Base-by-base conservation (phyloP, 1,284 basidiomycete genomes). In the Leccinum cinnamomeum region DNA sequence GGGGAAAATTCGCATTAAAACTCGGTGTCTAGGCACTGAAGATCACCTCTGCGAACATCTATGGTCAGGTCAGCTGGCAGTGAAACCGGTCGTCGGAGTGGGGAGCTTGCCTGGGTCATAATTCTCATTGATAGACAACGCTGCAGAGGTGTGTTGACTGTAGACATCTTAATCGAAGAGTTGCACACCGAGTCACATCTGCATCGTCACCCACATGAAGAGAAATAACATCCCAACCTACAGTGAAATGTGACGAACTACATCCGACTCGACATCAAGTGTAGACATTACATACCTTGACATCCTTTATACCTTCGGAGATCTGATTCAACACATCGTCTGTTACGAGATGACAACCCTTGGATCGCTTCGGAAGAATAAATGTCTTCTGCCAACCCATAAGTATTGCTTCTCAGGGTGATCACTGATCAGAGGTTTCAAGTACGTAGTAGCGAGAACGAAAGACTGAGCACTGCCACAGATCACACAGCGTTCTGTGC, bases 301-400 rank as follows among this genome's bases (percentile, higher is more conserved):
- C 85, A 53, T 82, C 83, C 65, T 84, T 79, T 56, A 98, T 76
- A 0, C 94, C 95, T 53, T 89, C 83, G 62, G 83, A 78, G 66
- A 96, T 89, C 57, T 94, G 86, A 6, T 75, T 70, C 51, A 89
- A 69, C 14, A 98, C 82, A 70, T 94, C 90, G 54, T 89, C 81
- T 7, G 94, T 96, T 51, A 98, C 83, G n/a, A 97, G 83, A 78
- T 97, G 90, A 70, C 92, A 94, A 65, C 90, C 89, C 71, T 90
- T 91, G 33, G 80, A 75, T 53, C 80, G 81, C 66, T 78, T 82
- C 3, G 78, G 72, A 30, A 92, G 79, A 1, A 84, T 85, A 75
- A 97, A 95, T 7, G 89, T 89, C 76, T 90, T 95, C 75, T 97
- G 95, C 92, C 94, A 97, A 61, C 89, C 92, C 95, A 97, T 95